Evolutionary conservation across 2,329 filamentous ascomycete genomes (phyloP).

Genomic region (Sclerotinia spermophila): DNA sequence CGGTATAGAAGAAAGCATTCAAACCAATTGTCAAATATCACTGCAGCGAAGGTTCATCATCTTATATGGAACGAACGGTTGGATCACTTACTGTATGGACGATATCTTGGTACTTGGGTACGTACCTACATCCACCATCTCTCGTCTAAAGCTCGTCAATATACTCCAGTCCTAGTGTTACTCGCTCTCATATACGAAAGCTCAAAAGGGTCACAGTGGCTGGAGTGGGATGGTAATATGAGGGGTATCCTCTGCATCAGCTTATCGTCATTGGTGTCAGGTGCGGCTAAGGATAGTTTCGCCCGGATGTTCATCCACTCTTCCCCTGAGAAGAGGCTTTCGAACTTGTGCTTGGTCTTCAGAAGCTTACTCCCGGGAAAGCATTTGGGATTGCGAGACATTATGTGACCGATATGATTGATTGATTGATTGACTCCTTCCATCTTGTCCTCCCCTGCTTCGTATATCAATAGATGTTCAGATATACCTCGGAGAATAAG

Average conservation of each 20-base stretch:
- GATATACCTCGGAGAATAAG: neutral
- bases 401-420: neutral
- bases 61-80: neutral
- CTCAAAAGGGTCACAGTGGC: neutral
- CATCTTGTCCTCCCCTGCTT: neutral
- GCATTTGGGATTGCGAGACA: neutral
- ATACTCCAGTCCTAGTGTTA: too few species aligned
- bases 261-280: neutral
- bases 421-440: neutral
- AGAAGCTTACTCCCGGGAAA: neutral
- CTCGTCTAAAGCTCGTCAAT: neutral
- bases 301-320: neutral
- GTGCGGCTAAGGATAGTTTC: neutral
- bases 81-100: neutral
- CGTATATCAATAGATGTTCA: neutral
- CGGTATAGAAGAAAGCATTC: neutral
- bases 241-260: slow-evolving; percentile 1
- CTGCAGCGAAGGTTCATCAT: neutral
- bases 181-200: neutral
- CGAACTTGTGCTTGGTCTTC: neutral
- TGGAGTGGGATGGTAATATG: neutral
- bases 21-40: neutral
- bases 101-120: neutral
- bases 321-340: slow-evolving; percentile 5
- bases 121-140: neutral